Percentiles rank a stretch among this genome's conserved stretches.
Conservation (phyloP, 495 filamentous ascomycete genomes). For the Pseudoneurospora amorphoporcata region DNA sequence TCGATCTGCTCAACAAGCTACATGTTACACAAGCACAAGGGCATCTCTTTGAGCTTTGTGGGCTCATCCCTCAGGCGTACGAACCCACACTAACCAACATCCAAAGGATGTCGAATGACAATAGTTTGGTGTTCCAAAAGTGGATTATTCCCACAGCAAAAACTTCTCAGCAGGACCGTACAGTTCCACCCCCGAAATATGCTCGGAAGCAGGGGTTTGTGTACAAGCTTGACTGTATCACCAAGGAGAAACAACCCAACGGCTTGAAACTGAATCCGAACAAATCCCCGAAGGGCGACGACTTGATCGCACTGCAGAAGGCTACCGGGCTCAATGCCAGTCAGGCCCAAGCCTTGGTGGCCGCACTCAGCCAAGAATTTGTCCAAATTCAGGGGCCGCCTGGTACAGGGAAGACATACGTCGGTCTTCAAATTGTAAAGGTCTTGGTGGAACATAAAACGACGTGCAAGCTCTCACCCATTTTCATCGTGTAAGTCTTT, state of each 20-base stretch:
- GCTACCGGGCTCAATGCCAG: constrained; percentile 6
- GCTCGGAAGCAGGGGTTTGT: constrained; percentile 37
- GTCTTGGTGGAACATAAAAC: constrained; percentile 49
- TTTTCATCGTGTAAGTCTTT: constrained; percentile 34
- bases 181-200: constrained; percentile 41
- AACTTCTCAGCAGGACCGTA: too few species aligned
- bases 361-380: constrained; percentile 43
- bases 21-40: constrained; percentile 3
- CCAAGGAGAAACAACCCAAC: neutral
- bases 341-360: constrained; percentile 37
- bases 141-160: constrained; percentile 35
- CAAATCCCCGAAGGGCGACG: neutral
- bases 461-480: constrained; percentile 45
- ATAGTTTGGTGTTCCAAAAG: constrained; percentile 9
- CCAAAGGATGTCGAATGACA: constrained; percentile 16
- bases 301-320: neutral
- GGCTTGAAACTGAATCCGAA: neutral
- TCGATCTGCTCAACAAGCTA: neutral
- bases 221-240: constrained; percentile 43
- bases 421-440: constrained; percentile 46
- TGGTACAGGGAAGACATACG: constrained; percentile 67
- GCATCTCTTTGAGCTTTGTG: constrained; percentile 18
- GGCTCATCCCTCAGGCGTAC: constrained; percentile 22
- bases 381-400: constrained; percentile 73
- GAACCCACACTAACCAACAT: constrained; percentile 23